A percentile compares a stretch with the other conserved stretches of the same genome.
phyloP scores from a whole-genome alignment of 192 early-diverging fungal genomes.

The Dissophora ornata region DNA sequence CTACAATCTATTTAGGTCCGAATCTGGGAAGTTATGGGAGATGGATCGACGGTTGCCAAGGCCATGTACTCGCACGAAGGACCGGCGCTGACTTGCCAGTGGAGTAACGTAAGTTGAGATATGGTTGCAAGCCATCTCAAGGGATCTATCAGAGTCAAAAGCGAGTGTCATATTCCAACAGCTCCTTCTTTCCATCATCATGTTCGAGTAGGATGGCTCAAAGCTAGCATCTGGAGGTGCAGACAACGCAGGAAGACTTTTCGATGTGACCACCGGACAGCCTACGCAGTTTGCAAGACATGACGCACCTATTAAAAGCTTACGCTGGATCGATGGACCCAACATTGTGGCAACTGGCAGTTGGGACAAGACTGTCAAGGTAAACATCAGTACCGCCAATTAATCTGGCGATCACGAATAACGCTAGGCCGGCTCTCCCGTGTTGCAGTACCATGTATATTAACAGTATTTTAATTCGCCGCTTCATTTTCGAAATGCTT shows the following conservation, averaged over 20 bases:
- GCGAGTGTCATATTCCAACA: no score
- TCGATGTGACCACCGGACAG: slow-evolving; percentile 87
- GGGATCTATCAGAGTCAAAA: no score
- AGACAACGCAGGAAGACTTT: slow-evolving; percentile 88
- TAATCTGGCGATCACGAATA: no score
- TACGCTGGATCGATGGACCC: slow-evolving; percentile 79
- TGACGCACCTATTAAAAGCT: slow-evolving; percentile 87
- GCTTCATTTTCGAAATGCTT: no score
- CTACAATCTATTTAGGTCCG: slow-evolving; percentile 82
- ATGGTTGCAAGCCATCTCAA: no score
- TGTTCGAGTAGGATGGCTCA: slow-evolving; percentile 92
- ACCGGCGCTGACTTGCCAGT: slow-evolving; percentile 83
- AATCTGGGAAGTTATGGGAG: slow-evolving; percentile 91
- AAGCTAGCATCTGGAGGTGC: slow-evolving; percentile 91
- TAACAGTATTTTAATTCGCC: no score
- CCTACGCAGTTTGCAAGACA: slow-evolving; percentile 89
- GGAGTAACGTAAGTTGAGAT: slow-evolving; percentile 80
- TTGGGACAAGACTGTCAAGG: slow-evolving; percentile 95
- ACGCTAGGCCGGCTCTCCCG: no score
- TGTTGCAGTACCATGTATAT: no score
- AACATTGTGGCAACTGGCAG: slow-evolving; percentile 88
- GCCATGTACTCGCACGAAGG: slow-evolving; percentile 86
- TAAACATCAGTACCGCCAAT: no score
- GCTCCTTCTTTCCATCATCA: no score
- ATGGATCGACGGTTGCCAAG: slow-evolving; percentile 83